Base-by-base conservation (phyloP, 2,329 filamentous ascomycete genomes). In the Stromatinia cepivora region DNA sequence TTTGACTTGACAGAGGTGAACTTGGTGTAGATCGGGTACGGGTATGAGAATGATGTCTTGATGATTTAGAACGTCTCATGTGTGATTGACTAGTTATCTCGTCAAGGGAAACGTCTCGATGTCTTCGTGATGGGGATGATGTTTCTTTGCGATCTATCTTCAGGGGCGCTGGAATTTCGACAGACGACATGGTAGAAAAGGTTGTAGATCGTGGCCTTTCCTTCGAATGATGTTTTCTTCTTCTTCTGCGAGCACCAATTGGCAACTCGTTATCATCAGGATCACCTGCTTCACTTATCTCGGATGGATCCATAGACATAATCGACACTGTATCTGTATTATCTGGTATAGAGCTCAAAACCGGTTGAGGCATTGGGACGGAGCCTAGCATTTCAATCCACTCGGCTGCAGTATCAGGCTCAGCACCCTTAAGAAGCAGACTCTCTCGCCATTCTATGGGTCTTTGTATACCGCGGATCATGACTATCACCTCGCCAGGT, bases 391-490 rank as follows among this genome's bases (percentile, higher is more conserved):
- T 92, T 52, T 91, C 86, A 50, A 97, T 83, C 95, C 95, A 99
- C 79, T 98, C 95, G 22, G 87, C 82, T 8, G 90, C 88, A 70
- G 76, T 92, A 88, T 77, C 74, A 4, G 69, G 45, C 31, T 78
- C 74, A 66, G 94, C 90, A 3, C 91, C 88, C 13, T 84, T 86
- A 22, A 98, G 83, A n/a, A 88, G 90, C 70, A 98, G 82, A 9
- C 97, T 82, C 80, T 99, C 94, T 71, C 89, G 89, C 94, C 94
- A 98, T 72, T 91, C 88, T 66, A 85, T 82, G 10, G 84, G 86
- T 50, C 87, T 86, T 71, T 86, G 80, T 3, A 83, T 82, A 53
- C 93, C 93, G 70, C 93, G 88, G 67, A 97, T 85, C 94, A 98
- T 97, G 70, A 97, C 82, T 11, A 97, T 85, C 71, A 98, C 85